phyloP scores from a whole-genome alignment of 2,329 filamentous ascomycete species.

The Pezicula radicicola region DNA sequence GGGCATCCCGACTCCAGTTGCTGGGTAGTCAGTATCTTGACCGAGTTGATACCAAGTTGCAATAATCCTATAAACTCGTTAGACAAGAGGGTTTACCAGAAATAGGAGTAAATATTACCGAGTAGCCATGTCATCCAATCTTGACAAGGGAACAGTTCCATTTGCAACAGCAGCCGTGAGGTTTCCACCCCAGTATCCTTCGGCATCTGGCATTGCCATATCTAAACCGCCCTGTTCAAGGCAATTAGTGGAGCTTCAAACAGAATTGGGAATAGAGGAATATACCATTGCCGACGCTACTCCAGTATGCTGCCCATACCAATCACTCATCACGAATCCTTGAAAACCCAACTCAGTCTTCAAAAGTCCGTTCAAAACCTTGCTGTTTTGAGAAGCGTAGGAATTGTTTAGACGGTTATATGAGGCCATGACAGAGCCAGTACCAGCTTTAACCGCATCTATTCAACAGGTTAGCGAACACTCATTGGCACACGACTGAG shows the following conservation, averaged over 20 bases:
- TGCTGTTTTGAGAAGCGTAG: conserved; percentile 69
- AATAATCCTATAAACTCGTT: conserved; percentile 60
- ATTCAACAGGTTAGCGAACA: background rate
- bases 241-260: background rate
- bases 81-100: conserved; percentile 70
- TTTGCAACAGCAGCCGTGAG: conserved; percentile 54
- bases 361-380: conserved; percentile 73
- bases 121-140: conserved; percentile 60
- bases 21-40: conserved; percentile 43
- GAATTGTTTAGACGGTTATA: conserved; percentile 71
- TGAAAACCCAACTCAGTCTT: conserved; percentile 85
- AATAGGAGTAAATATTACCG: conserved; percentile 60
- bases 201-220: conserved; percentile 33
- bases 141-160: conserved; percentile 50
- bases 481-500: too few relatives aligned
- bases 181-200: conserved; percentile 26
- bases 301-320: conserved; percentile 78
- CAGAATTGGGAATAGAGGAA: background rate
- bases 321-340: conserved; percentile 80
- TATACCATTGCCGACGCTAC: conserved; percentile 58
- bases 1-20: conserved; percentile 46
- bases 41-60: conserved; percentile 54
- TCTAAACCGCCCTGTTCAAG: conserved; percentile 68
- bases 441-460: conserved; percentile 70
- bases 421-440: conserved; percentile 75